A percentile compares a stretch with the other conserved stretches of the same genome.
Conservation (phyloP, 176 grass and related monocot genomes). For the Paspalum vaginatum region DNA sequence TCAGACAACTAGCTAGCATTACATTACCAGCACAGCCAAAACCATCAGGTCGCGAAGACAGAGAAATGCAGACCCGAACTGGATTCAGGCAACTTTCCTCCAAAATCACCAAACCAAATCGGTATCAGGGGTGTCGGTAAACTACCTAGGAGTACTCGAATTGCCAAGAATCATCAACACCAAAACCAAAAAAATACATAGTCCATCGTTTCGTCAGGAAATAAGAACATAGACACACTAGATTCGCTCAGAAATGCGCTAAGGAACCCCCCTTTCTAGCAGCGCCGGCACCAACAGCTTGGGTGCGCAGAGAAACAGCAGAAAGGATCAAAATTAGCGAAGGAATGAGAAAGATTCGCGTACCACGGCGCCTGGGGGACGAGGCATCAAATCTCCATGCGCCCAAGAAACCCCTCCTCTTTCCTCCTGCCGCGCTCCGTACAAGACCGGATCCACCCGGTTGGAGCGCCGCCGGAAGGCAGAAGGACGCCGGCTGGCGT, state of each 20-base stretch:
- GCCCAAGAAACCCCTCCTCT: not conserved
- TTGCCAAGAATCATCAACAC: not conserved
- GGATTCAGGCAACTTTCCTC: not conserved
- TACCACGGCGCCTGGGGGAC: conserved; percentile 15
- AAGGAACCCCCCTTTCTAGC: conserved; percentile 14
- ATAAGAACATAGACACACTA: not conserved
- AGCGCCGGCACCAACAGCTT: not conserved
- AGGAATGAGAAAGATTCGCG: not conserved
- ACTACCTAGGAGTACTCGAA: conserved; percentile 9
- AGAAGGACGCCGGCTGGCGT: not conserved
- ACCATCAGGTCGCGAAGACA: not conserved
- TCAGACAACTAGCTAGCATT: not conserved
- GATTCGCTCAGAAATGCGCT: not conserved
- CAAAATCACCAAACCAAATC: conserved; percentile 7
- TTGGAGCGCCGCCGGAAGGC: not conserved
- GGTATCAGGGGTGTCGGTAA: not conserved
- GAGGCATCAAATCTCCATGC: not conserved
- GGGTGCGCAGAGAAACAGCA: not conserved
- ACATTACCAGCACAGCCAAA: conserved; percentile 1
- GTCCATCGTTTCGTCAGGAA: no score
- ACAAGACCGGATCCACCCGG: conserved; percentile 40
- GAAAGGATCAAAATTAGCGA: not conserved
- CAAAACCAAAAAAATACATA: not conserved
- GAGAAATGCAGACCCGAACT: not conserved
- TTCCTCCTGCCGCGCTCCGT: not conserved